phyloP scores from a whole-genome alignment of 208 protist genomes.

The Acanthamoeba divionensis region DNA sequence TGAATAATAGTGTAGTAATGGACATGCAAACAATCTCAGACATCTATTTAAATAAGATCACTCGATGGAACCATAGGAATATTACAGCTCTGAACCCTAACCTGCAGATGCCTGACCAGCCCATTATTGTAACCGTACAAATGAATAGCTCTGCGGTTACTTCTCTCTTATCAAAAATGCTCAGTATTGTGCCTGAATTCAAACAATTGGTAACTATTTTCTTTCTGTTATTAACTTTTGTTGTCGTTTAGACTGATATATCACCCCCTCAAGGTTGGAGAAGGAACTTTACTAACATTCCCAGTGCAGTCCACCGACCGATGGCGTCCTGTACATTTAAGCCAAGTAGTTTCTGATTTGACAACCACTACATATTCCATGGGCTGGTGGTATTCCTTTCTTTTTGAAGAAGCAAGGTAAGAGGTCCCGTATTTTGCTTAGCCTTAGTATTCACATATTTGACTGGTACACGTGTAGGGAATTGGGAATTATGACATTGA shows the following conservation, averaged over 20 bases:
- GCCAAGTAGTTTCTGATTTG: neutral
- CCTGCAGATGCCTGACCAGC: neutral
- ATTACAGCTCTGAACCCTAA: neutral
- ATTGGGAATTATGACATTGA: too few species aligned
- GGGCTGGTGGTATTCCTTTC: slow-evolving; percentile 20
- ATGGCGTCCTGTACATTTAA: neutral
- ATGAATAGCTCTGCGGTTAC: neutral
- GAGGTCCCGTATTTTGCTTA: too few species aligned
- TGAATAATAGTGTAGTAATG: neutral
- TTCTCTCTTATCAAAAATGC: neutral
- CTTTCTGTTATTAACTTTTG: neutral
- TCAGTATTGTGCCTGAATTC: slow-evolving; percentile 35
- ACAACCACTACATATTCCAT: neutral
- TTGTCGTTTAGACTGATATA: neutral
- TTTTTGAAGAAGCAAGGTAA: too few species aligned
- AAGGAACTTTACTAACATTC: neutral
- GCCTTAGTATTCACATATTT: too few species aligned
- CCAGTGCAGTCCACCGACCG: neutral
- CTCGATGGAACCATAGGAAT: neutral
- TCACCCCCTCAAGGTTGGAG: neutral
- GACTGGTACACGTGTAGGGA: too few species aligned
- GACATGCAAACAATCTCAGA: neutral
- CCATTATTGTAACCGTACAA: neutral
- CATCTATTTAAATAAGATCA: neutral
- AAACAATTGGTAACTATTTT: neutral